Evolutionary conservation across 148 eudicot genomes (phyloP).

Genomic region (Persicaria tinctoria): DNA sequence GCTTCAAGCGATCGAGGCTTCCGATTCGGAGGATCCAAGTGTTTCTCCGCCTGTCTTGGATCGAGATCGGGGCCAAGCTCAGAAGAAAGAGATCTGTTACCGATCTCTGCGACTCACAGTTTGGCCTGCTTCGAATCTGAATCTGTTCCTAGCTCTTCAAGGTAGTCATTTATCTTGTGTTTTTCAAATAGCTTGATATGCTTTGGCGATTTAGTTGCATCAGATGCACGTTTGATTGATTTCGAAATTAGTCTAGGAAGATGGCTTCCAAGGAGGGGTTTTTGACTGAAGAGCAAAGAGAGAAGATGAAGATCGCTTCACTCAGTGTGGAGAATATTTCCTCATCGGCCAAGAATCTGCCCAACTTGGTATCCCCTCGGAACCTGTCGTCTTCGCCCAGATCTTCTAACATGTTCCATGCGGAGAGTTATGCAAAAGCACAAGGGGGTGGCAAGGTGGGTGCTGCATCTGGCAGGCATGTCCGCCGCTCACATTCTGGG

Average conservation of each 20-base stretch:
- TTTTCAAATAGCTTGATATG: neutral
- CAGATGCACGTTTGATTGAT: neutral
- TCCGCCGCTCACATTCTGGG: slow-evolving; percentile 85
- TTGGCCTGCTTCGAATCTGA: neutral
- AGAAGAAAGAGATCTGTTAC: slow-evolving; percentile 13
- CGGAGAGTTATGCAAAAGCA: slow-evolving; percentile 47
- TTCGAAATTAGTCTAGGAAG: slow-evolving; percentile 1
- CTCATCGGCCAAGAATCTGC: slow-evolving; percentile 34
- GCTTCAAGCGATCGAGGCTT: slow-evolving; percentile 3
- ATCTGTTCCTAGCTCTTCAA: neutral
- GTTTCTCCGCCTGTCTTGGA: slow-evolving; percentile 60
- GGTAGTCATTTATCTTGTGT: neutral
- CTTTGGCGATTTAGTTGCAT: neutral
- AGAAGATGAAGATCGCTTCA: slow-evolving; percentile 67
- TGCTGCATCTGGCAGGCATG: slow-evolving; percentile 45
- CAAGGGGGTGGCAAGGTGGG: slow-evolving; percentile 50
- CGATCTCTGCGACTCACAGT: neutral
- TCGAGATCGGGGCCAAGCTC: slow-evolving; percentile 94
- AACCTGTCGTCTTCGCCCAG: slow-evolving; percentile 36
- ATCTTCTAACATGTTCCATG: slow-evolving; percentile 28
- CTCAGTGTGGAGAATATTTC: slow-evolving; percentile 46
- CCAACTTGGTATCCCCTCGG: slow-evolving; percentile 26
- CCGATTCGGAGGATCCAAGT: slow-evolving; percentile 16
- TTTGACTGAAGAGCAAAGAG: slow-evolving; percentile 89
- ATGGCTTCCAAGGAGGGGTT: slow-evolving; percentile 92